Evolutionary conservation across 2,329 filamentous ascomycete genomes (phyloP).

Genomic region (Bipolaris bicolor): DNA sequence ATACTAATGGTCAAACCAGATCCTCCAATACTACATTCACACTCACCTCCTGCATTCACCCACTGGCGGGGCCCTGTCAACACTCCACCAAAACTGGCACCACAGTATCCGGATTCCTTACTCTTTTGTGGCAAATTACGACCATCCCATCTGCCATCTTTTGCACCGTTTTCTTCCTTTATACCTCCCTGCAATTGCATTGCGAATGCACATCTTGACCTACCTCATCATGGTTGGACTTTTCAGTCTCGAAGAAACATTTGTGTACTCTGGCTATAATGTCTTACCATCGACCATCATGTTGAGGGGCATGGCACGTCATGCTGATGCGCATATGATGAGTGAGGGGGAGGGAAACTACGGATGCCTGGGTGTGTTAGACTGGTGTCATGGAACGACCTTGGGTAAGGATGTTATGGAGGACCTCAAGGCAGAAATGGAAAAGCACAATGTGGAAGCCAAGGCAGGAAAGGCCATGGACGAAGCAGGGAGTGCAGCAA

Average conservation of each 20-base stretch:
- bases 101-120: conserved; percentile 65
- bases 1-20: conserved; percentile 44
- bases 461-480: conserved; percentile 47
- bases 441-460: conserved; percentile 60
- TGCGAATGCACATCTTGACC: conserved; percentile 74
- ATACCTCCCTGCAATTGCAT: conserved; percentile 68
- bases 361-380: conserved; percentile 65
- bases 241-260: conserved; percentile 69
- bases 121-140: conserved; percentile 68
- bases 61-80: conserved; percentile 33
- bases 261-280: conserved; percentile 72
- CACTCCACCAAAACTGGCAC: conserved; percentile 61
- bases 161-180: conserved; percentile 68
- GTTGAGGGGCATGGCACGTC: conserved; percentile 62
- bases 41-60: conserved; percentile 69
- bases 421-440: conserved; percentile 62
- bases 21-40: conserved; percentile 76
- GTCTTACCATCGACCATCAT: conserved; percentile 65
- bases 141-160: conserved; percentile 70
- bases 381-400: conserved; percentile 46
- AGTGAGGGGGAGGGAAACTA: conserved; percentile 64
- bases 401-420: conserved; percentile 63
- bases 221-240: conserved; percentile 70
- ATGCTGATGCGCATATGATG: conserved; percentile 65
- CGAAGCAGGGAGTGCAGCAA: conserved; percentile 39